Conservation (phyloP, 2,329 filamentous ascomycete species). For the Verticillium isaacii region DNA sequence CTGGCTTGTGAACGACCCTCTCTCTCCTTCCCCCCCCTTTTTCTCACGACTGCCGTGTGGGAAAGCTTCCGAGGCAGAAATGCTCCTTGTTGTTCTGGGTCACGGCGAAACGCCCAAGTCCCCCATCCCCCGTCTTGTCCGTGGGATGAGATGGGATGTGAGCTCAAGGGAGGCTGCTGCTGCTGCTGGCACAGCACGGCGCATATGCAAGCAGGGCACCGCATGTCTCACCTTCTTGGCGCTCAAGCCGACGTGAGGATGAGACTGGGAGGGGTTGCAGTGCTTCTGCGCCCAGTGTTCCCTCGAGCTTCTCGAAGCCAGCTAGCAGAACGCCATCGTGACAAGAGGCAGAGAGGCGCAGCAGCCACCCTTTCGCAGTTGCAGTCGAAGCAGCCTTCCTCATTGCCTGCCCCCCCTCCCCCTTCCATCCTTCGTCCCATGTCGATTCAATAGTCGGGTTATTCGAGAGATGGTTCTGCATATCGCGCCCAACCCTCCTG, state of each 20-base stretch:
- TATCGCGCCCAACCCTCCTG: neutral
- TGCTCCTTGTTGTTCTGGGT: neutral
- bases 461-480: neutral
- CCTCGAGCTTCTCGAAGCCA: conserved; percentile 3
- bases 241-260: neutral
- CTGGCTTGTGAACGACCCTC: neutral
- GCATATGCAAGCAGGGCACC: neutral
- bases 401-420: neutral
- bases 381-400: neutral
- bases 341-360: neutral
- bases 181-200: neutral
- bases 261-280: neutral
- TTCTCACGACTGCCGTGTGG: neutral
- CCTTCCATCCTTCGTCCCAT: neutral
- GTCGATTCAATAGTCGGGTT: neutral
- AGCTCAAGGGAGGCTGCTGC: neutral
- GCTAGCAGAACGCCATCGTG: neutral
- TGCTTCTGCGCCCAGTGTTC: neutral
- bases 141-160: neutral
- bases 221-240: neutral
- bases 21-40: neutral
- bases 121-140: neutral
- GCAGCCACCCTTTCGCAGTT: neutral
- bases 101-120: neutral
- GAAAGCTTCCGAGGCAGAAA: neutral